These are phyloP conservation scores for Globisporangium viniferum DNA, from an alignment of 352 stramenopile genomes.

Conservation along the genomic window DNA sequence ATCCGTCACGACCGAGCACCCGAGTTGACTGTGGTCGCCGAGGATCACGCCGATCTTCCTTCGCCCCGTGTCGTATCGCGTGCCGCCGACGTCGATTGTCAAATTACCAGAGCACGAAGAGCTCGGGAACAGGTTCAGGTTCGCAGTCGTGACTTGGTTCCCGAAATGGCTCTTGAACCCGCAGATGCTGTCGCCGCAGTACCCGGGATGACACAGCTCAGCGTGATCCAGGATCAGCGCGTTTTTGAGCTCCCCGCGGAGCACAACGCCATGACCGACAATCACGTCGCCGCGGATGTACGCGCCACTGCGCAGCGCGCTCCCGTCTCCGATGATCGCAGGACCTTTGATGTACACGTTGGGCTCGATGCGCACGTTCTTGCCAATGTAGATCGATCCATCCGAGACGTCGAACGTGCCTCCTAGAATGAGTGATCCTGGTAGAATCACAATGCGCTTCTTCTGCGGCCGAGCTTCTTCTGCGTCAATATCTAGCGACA, in stretches of 20 bases:
- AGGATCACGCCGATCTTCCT: constrained; percentile 74
- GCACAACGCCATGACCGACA: constrained; percentile 51
- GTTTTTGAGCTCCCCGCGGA: constrained; percentile 73
- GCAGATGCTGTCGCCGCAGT: constrained; percentile 72
- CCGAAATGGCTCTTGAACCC: constrained; percentile 79
- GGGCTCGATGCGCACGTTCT: constrained; percentile 60
- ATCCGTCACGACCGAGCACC: constrained; percentile 69
- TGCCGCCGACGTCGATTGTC: constrained; percentile 27
- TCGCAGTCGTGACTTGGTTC: constrained; percentile 81
- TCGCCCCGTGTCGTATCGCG: constrained; percentile 55
- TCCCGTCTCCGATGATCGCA: constrained; percentile 63
- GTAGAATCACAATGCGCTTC: constrained; percentile 48
- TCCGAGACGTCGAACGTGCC: constrained; percentile 69
- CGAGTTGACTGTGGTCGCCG: constrained; percentile 66
- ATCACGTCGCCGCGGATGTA: constrained; percentile 74
- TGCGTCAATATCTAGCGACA: constrained; percentile 21
- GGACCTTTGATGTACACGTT: constrained; percentile 75
- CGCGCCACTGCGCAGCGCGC: constrained; percentile 53
- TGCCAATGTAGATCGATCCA: constrained; percentile 62
- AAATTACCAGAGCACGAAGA: constrained; percentile 22
- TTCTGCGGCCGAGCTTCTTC: constrained; percentile 21
- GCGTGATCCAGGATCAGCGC: constrained; percentile 66
- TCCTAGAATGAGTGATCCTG: constrained; percentile 44
- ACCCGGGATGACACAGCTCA: constrained; percentile 69
- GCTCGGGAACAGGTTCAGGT: constrained; percentile 53